A percentile compares a stretch with the other conserved stretches of the same genome.
Conservation (phyloP, 306 rosid genomes). For the Astragalus membranaceus region DNA sequence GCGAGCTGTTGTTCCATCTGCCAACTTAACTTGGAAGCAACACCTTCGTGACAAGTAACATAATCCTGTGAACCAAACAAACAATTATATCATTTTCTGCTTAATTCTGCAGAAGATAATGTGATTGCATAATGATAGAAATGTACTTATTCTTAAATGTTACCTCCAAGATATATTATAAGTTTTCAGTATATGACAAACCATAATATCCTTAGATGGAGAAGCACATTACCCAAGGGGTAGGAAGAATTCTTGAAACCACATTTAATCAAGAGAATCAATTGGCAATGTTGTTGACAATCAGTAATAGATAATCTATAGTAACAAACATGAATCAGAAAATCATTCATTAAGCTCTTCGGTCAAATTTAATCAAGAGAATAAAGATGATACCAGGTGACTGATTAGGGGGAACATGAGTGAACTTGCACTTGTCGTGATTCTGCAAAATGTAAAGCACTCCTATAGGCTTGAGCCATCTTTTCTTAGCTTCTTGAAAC, state of each 20-base stretch:
- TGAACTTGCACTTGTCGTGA: slow-evolving; percentile 61
- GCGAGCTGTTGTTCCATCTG: slow-evolving; percentile 71
- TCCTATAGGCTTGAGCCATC: slow-evolving; percentile 95
- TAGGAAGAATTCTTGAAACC: too few species aligned
- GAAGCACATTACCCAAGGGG: too few species aligned
- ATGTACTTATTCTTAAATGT: background rate
- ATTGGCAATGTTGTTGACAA: too few species aligned
- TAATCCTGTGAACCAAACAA: slow-evolving; percentile 54
- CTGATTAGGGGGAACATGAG: slow-evolving; percentile 44
- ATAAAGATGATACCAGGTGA: slow-evolving; percentile 48
- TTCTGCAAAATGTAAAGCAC: slow-evolving; percentile 70
- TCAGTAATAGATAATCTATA: too few species aligned
- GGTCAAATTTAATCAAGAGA: background rate
- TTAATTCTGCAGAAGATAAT: background rate
- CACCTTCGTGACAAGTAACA: slow-evolving; percentile 89
- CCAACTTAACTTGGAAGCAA: slow-evolving; percentile 87
- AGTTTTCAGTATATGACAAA: too few species aligned
- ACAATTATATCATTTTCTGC: background rate
- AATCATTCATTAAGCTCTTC: slow-evolving; percentile 6
- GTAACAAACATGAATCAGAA: background rate
- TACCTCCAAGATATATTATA: too few species aligned
- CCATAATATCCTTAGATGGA: too few species aligned
- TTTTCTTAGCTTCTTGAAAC: slow-evolving; percentile 65
- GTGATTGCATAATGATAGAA: too few species aligned
- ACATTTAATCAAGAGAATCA: slow-evolving; percentile 10